Evolutionary conservation across 164 flowering plant genomes (phyloP), one percentile per base, ranked within the genome.

Genomic region (Protea cynaroides): DNA sequence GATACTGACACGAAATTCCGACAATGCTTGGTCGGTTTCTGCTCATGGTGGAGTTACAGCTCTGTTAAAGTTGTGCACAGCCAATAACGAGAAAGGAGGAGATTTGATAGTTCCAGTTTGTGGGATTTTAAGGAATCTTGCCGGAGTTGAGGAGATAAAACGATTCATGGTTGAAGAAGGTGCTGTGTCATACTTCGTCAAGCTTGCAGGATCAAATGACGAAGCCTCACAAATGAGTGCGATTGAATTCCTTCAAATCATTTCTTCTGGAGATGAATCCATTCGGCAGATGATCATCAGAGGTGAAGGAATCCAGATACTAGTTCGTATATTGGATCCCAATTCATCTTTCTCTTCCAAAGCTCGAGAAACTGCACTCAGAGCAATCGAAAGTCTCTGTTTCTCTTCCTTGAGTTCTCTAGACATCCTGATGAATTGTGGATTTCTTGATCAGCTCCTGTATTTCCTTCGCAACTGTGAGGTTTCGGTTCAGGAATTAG

Each of bases 41-140:
- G 93, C 96, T 64, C 88, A 91, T 52, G 99, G 96, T 7, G 99
- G 97, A 5, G 97, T 88, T 9, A 84, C 96, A 4, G 86, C 81
- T 3, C 63, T 89, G 69, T 62, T 94, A 57, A 84, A 79, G 44
- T 76, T 88, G 2, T 89, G 96, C 61, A 25, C 61, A 1, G 62
- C 50, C 55, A 75, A 62, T 34, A 75, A 75, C 61, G 49, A 21
- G 13, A 59, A 63, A 15, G 52, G 52, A 49, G 79, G 71, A 15
- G 90, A 81, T 43, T 63, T 81, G 69, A 63, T 84, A 19, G 62
- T 77, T 62, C 63, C 76, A 25, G 83, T 84, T 72, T 89, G 89
- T 77, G 85, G 86, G 62, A 85, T 85, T 29, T 53, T 94, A 76
- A 86, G 72, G 62, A 94, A 89, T 78, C 82, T 93, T 24, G 83